Evolutionary conservation across 2,329 filamentous ascomycete species (phyloP), one percentile per base, ranked within the genome.

Genomic region (Neocucurbitaria cava): DNA sequence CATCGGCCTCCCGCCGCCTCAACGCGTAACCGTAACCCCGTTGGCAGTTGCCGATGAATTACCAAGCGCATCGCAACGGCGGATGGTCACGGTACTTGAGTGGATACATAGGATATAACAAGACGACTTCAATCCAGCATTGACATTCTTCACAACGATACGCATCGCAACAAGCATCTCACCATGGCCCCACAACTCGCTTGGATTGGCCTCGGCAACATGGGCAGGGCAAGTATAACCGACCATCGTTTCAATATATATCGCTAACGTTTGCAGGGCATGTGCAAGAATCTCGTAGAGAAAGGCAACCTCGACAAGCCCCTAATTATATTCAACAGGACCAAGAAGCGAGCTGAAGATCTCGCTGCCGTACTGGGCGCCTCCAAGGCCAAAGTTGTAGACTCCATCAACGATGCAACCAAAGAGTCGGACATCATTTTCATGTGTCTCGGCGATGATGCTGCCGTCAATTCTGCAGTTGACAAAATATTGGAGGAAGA

Each of bases 201-300:
- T 65, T 96, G 87, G 86, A 86, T 96, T 49, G 92, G 92, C 52
- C 83, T 96, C 46, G 92, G 92, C 47, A 96, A 96, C 74, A 96
- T 96, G 87, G 92, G 91, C 62, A 84, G 88, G 70, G 90, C 89
- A 79, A 79, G 85, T 59, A 36, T 49, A 59, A 36, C 56, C 59
- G 48, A 49, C 48, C 31, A 43, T 49, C 18, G 10, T 44, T 39
- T 6, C 8, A 24, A 5, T 21, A 21, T 42, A 44, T 10, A 39
- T 30, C 15, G 30, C 56, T 62, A 26, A 64, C 45, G 26, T 20
- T 39, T 5, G 6, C 55, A 92, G 89, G 91, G 89, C 59, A 96
- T 96, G 90, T 86, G 83, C 77, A 89, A 58, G 76, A 96, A 96
- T 72, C 81, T 97, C 33, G 87, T 89, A 9, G 83, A 89, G 69